Evolutionary conservation across 306 rosid species (phyloP), one percentile per base, ranked within the genome.

Genomic region (Prinsepia uniflora): DNA sequence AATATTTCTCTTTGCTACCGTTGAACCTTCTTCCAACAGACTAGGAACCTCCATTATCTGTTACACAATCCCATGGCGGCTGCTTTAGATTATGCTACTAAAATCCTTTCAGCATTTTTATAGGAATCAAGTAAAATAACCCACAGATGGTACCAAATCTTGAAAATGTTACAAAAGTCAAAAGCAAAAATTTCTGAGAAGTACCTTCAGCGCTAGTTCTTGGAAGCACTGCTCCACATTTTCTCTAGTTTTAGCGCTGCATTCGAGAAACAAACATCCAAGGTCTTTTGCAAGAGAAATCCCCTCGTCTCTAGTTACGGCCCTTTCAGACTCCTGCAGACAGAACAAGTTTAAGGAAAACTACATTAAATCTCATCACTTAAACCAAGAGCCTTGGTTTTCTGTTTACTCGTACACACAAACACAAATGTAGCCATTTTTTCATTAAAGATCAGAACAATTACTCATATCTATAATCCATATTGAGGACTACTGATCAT

Each of bases 21-120:
- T 83, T 19, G 99, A 87, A 54, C 96, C 97, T 85, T 89, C 96
- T 81, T 90, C 94, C 81, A 89, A 54, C 10, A 95, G 97, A 72
- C 91, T 87, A 8, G 99, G 99, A 79, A 83, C 86, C 83, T 89
- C 99, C 97, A 86, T 89, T 76, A 91, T 91, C 97, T 92, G 75
- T 62, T 54, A 76, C 70, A 73, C 73, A 43, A 71, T 60, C 42
- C 43, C 50, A 68, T 8, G 20, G 41, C 2, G 10, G 8, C 40
- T 54, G 52, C 52, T 41, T 69, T 40, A 62, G 39, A 61, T 15
- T 54, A 42, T 19, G 40, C 36, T 10, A 40, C 36, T 24, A 5
- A 60, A 24, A n/a, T 15, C 12, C 42, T 65, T 19, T 40, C 20
- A 20, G 54, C 3, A n/a, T 11, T 48, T 67, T 61, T 7, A 41